Conservation (phyloP, 108 stramenopile genomes). For the Nannochloropsis granulata region DNA sequence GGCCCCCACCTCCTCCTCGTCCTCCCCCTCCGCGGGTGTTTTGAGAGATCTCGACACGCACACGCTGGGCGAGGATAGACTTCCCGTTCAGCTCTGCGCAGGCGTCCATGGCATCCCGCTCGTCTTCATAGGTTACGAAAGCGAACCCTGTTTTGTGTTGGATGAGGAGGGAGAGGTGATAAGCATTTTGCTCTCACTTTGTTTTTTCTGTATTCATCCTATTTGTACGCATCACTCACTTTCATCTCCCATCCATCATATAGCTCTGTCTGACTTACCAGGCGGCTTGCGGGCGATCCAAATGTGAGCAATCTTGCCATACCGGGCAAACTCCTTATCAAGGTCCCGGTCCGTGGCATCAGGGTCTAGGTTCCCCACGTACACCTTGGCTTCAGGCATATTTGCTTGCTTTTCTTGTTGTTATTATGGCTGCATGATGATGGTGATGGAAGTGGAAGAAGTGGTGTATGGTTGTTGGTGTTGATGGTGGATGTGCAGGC, state of each 20-base stretch:
- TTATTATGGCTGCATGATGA: not conserved
- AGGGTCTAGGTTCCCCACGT: not conserved
- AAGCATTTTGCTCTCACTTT: not conserved
- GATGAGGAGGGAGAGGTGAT: not conserved
- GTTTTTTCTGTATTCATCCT: too few species aligned
- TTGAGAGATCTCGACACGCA: not conserved
- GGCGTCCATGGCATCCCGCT: not conserved
- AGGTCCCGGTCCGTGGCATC: not conserved
- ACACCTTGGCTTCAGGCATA: not conserved
- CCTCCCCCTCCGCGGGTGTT: not conserved
- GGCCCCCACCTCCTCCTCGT: not conserved
- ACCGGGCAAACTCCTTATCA: not conserved
- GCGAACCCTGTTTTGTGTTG: not conserved
- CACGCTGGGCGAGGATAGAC: not conserved
- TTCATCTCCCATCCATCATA: too few species aligned
- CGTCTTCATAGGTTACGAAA: not conserved
- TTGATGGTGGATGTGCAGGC: not conserved
- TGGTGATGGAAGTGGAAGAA: not conserved
- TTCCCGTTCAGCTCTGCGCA: not conserved
- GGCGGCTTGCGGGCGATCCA: slow-evolving; percentile 1
- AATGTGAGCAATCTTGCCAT: not conserved
- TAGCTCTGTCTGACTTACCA: not conserved
- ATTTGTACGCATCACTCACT: too few species aligned
- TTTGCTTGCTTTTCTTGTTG: not conserved
- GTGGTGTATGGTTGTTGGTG: not conserved